A percentile compares a stretch with the other conserved stretches of the same genome.
Evolutionary conservation across 2,329 filamentous ascomycete species (phyloP).

Genomic region (Phyllosticta citriasiana): DNA sequence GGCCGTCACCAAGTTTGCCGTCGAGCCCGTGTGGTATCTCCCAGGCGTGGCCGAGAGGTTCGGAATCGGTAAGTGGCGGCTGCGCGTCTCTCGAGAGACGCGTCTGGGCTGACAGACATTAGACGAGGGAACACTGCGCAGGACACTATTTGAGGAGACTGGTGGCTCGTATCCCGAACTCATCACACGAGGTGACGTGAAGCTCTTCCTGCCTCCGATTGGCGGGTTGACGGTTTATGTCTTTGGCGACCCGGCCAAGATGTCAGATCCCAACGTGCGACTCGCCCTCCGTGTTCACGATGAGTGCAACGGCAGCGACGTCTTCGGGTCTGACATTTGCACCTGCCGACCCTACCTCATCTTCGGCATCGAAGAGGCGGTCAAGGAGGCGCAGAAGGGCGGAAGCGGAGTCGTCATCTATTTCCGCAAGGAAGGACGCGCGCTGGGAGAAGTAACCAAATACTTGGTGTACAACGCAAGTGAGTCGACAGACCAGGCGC

Average conservation of each 20-base stretch:
- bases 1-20: slow-evolving; percentile 90
- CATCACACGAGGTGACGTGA: slow-evolving; percentile 89
- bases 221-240: slow-evolving; percentile 93
- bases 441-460: slow-evolving; percentile 90
- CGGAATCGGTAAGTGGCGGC: slow-evolving; percentile 54
- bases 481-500: not conserved
- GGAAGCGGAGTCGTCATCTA: slow-evolving; percentile 95
- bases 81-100: not conserved
- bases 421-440: slow-evolving; percentile 94
- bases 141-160: slow-evolving; percentile 87
- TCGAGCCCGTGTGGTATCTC: slow-evolving; percentile 67
- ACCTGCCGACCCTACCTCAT: slow-evolving; percentile 93
- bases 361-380: slow-evolving; percentile 93
- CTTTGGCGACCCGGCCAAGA: slow-evolving; percentile 89
- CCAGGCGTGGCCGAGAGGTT: slow-evolving; percentile 74
- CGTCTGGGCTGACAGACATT: not conserved
- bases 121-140: slow-evolving; percentile 78
- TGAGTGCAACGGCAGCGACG: slow-evolving; percentile 92
- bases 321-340: slow-evolving; percentile 96
- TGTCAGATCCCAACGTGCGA: slow-evolving; percentile 73
- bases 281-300: slow-evolving; percentile 79
- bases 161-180: slow-evolving; percentile 94
- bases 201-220: slow-evolving; percentile 90
- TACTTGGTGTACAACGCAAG: slow-evolving; percentile 68
- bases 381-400: slow-evolving; percentile 91